These are phyloP conservation scores for Citrus glauca DNA, from an alignment of 345 rosid genomes.

Conservation along the genomic window DNA sequence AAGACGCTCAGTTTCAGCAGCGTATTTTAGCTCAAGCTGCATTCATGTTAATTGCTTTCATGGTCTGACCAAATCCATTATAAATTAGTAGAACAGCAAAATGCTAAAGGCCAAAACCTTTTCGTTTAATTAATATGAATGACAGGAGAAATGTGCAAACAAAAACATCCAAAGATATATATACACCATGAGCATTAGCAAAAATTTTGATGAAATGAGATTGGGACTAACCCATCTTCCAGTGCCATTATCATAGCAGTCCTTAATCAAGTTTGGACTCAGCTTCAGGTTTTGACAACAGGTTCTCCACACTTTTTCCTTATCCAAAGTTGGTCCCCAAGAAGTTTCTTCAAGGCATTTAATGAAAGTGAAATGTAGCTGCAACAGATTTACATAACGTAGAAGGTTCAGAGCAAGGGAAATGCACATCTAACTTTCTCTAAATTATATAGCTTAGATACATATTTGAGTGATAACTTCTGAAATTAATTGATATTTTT, in stretches of 20 bases:
- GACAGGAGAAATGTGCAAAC: too few relatives aligned
- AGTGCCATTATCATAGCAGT: conserved; percentile 37
- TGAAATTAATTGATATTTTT: not conserved
- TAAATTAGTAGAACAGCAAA: too few relatives aligned
- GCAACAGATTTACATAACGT: conserved; percentile 13
- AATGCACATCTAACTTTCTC: not conserved
- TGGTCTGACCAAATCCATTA: not conserved
- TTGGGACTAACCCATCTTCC: conserved; percentile 32
- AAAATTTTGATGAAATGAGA: too few relatives aligned
- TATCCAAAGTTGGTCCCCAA: not conserved
- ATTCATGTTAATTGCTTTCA: not conserved
- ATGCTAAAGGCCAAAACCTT: too few relatives aligned
- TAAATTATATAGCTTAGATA: not conserved
- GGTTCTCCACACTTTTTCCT: conserved; percentile 19
- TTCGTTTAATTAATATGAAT: too few relatives aligned
- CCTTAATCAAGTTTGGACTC: conserved; percentile 22
- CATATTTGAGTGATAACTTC: not conserved
- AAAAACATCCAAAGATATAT: too few relatives aligned
- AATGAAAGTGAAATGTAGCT: conserved; percentile 43
- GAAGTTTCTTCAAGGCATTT: conserved; percentile 23
- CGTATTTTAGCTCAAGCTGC: conserved; percentile 33
- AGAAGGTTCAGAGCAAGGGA: not conserved
- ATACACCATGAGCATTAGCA: too few relatives aligned
- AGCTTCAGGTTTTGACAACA: conserved; percentile 22
- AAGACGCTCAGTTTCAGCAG: conserved; percentile 32